Evolutionary conservation across 805 yeast species (phyloP).

Genomic region (Pichia exigua): DNA sequence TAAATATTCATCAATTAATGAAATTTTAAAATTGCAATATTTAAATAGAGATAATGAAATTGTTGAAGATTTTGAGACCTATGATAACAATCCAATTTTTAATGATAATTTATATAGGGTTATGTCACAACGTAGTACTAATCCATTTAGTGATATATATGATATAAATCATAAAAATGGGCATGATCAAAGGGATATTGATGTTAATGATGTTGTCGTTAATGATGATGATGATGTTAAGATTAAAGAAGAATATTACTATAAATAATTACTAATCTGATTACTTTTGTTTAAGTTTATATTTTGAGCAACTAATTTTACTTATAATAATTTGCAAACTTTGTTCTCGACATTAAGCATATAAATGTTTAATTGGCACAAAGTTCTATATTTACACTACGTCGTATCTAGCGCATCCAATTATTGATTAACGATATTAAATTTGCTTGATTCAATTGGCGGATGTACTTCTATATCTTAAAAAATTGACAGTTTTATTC

Average conservation of each 20-base stretch:
- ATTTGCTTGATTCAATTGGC: too few relatives aligned
- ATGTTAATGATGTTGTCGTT: not conserved
- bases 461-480: too few relatives aligned
- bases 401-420: too few relatives aligned
- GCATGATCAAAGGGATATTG: not conserved
- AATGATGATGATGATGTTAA: not conserved
- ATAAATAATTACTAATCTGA: not conserved
- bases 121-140: constrained; percentile 22
- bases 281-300: not conserved
- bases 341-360: too few relatives aligned
- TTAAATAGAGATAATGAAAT: constrained; percentile 1
- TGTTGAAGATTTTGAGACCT: constrained; percentile 1
- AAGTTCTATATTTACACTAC: too few relatives aligned
- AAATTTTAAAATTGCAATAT: constrained; percentile 1
- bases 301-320: too few relatives aligned
- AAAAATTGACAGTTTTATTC: too few relatives aligned
- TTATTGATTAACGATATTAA: too few relatives aligned
- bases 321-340: too few relatives aligned
- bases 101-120: constrained; percentile 15
- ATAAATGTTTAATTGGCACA: too few relatives aligned
- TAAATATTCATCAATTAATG: constrained; percentile 2
- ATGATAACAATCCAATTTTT: constrained; percentile 2
- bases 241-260: not conserved
- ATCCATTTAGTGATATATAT: constrained; percentile 23
- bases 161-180: not conserved